A percentile compares a stretch with the other conserved stretches of the same genome.
These are phyloP conservation scores for Xylaria sp. DNA, from an alignment of 2,329 filamentous ascomycete species.

Conservation along the genomic window DNA sequence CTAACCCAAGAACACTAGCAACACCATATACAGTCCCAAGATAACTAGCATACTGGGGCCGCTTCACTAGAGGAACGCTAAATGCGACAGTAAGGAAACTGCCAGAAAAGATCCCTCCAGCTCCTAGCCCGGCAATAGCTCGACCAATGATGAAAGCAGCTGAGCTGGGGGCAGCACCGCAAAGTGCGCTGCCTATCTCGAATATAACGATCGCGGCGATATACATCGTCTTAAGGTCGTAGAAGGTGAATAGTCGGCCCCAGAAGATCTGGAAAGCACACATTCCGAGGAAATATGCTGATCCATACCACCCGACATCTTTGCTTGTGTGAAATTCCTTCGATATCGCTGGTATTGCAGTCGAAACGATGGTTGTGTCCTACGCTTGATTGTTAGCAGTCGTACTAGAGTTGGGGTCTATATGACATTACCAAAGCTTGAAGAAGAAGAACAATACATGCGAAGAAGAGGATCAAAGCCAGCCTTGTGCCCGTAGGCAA, in stretches of 20 bases:
- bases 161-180: slow-evolving; percentile 15
- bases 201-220: slow-evolving; percentile 24
- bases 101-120: slow-evolving; percentile 20
- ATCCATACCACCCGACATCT: slow-evolving; percentile 24
- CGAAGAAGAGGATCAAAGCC: slow-evolving; percentile 3
- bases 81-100: slow-evolving; percentile 20
- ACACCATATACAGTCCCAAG: slow-evolving; percentile 10
- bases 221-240: slow-evolving; percentile 22
- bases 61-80: slow-evolving; percentile 12
- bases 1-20: slow-evolving; percentile 13
- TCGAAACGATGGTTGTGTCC: slow-evolving; percentile 23
- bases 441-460: slow-evolving; percentile 5
- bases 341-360: slow-evolving; percentile 18
- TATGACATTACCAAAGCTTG: slow-evolving; percentile 1
- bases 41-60: slow-evolving; percentile 15
- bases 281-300: slow-evolving; percentile 20
- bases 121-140: slow-evolving; percentile 16
- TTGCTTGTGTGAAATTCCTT: slow-evolving; percentile 14
- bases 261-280: slow-evolving; percentile 23
- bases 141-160: slow-evolving; percentile 22
- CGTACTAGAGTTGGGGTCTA: background rate
- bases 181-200: slow-evolving; percentile 19
- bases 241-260: slow-evolving; percentile 19
- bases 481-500: background rate
- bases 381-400: background rate